These are phyloP conservation scores for Aspergillus jensenii DNA, from an alignment of 2,329 filamentous ascomycete genomes.

Conservation along the genomic window DNA sequence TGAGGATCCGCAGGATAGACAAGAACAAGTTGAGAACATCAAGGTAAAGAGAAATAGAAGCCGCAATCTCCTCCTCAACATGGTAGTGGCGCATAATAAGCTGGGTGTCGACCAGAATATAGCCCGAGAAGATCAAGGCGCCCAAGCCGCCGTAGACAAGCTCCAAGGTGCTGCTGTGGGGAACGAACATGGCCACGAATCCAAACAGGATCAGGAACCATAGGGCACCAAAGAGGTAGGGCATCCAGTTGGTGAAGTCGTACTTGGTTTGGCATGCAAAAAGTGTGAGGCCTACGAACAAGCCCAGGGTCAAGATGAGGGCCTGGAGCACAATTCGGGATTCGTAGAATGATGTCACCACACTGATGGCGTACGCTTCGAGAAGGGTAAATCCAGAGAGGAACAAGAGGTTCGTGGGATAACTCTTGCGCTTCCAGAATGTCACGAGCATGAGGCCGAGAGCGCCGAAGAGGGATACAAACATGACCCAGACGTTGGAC, in stretches of 20 bases:
- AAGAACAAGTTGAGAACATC: conserved; percentile 98
- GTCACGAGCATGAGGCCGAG: conserved; percentile 83
- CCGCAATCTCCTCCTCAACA: conserved; percentile 96
- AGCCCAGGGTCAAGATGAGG: conserved; percentile 74
- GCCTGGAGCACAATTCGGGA: conserved; percentile 83
- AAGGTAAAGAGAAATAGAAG: conserved; percentile 89
- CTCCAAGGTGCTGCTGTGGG: conserved; percentile 76
- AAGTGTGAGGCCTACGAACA: conserved; percentile 64
- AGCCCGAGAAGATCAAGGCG: conserved; percentile 87
- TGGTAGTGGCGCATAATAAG: conserved; percentile 94
- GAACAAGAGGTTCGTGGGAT: conserved; percentile 93
- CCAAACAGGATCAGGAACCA: conserved; percentile 92
- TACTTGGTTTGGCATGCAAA: conserved; percentile 98
- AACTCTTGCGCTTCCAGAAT: conserved; percentile 94
- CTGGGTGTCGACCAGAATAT: conserved; percentile 96
- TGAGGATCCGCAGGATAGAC: conserved; percentile 90
- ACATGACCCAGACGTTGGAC: conserved; percentile 77
- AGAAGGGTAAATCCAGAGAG: conserved; percentile 84
- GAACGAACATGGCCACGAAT: conserved; percentile 89
- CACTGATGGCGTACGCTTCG: conserved; percentile 90
- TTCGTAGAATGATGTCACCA: conserved; percentile 89
- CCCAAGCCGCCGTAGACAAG: conserved; percentile 78
- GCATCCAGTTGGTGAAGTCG: conserved; percentile 96
- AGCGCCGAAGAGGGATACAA: conserved; percentile 79
- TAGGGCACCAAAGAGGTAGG: conserved; percentile 85